phyloP scores from a whole-genome alignment of 2,329 filamentous ascomycete species.

The Massarina eburnea region DNA sequence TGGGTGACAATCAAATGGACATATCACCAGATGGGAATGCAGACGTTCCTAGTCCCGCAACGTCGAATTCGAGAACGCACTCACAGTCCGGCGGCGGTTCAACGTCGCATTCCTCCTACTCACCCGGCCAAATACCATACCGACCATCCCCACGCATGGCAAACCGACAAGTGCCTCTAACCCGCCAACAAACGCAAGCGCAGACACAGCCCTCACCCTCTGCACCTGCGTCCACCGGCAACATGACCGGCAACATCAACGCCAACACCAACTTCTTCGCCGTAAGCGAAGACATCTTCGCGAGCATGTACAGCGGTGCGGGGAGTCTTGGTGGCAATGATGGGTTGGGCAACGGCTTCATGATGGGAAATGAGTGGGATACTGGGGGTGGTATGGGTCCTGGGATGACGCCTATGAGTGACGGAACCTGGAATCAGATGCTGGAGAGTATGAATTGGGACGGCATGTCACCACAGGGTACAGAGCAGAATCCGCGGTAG shows the following conservation, averaged over 20 bases:
- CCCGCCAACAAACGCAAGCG: not conserved
- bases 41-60: constrained; percentile 36
- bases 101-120: constrained; percentile 41
- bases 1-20: constrained; percentile 39
- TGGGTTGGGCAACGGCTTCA: constrained; percentile 15
- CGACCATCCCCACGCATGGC: constrained; percentile 27
- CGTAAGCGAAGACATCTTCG: constrained; percentile 16
- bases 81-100: constrained; percentile 36
- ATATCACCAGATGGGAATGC: constrained; percentile 28
- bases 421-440: constrained; percentile 40
- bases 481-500: no score
- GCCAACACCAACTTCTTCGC: constrained; percentile 15
- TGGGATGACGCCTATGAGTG: constrained; percentile 37
- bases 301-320: constrained; percentile 5
- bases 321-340: not conserved
- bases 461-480: no score
- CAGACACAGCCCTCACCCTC: constrained; percentile 3
- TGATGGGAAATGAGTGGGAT: constrained; percentile 35
- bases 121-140: constrained; percentile 33
- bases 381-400: constrained; percentile 23
- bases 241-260: constrained; percentile 1
- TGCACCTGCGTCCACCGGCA: no score
- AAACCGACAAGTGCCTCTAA: constrained; percentile 17
- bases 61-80: constrained; percentile 15
- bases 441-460: constrained; percentile 42